Base-by-base conservation (phyloP, 2,329 filamentous ascomycete genomes). In the Nemania serpens region DNA sequence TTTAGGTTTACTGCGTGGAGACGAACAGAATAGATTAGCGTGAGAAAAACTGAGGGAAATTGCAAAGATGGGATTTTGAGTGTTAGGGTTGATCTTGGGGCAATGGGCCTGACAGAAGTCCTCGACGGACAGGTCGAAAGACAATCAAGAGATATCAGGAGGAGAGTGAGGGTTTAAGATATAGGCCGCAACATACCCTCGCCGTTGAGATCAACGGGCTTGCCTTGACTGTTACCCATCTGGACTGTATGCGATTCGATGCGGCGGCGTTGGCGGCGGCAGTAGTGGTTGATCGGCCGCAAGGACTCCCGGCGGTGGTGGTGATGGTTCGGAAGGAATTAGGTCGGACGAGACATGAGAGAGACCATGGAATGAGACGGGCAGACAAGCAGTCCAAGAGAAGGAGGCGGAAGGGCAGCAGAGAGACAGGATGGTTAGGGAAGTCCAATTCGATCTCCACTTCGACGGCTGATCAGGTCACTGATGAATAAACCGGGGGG, bases 141-240 rank as follows among this genome's bases (percentile, higher is more conserved):
- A n/a, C n/a, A 17, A 15, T 18, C 36, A 13, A 50, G 37, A 48
- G 50, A 17, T 11, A 46, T 25, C 25, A 41, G 47, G 39, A 22
- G 39, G 15, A 50, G 33, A 22, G 20, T 34, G 39, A 42, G 42
- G 7, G 37, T 25, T 49, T 25, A 47, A 18, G 41, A 49, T 39
- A 5, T 13, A 42, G 48, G 49, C n/a, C 48, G 17, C 54, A 63
- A 81, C 87, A 73, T 81, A 96, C 93, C 91, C 89, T 97, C 91
- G 81, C 96, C 93, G 79, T 90, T 91, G 79, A 93, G 89, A 76
- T 93, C 89, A 80, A 96, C 87, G 78, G 91, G 91, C 78, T 97
- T 97, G 78, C 93, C 93, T 79, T 94, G 93, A 75, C 89, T 90
- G 81, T 98, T 97, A 76, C 94, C 94, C 94, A 98, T 98, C 52